Evolutionary conservation across 176 grass and related monocot genomes (phyloP).

Genomic region (Lolium rigidum): DNA sequence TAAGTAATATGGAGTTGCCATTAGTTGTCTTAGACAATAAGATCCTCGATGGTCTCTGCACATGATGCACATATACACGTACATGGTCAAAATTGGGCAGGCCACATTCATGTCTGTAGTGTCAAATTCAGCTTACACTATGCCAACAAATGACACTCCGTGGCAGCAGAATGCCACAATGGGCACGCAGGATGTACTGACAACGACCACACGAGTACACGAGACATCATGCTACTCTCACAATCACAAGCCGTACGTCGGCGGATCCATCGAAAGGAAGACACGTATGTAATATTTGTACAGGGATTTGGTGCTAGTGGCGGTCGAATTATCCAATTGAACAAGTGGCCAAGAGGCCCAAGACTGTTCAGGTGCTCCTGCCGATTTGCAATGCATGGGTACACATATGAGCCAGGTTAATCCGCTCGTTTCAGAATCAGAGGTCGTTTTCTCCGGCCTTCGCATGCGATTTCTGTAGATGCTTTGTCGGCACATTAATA

Average conservation of each 20-base stretch:
- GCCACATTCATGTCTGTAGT: too few species aligned
- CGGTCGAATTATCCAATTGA: background rate
- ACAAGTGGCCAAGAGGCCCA: background rate
- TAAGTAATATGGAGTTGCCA: too few species aligned
- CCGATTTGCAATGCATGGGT: background rate
- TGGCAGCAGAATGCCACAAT: too few species aligned
- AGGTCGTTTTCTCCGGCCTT: background rate
- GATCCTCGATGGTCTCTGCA: too few species aligned
- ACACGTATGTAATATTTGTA: background rate
- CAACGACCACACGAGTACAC: too few species aligned
- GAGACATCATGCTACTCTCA: too few species aligned
- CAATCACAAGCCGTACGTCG: background rate
- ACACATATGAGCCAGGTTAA: background rate
- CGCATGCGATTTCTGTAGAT: background rate
- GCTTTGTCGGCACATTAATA: constrained; percentile 27
- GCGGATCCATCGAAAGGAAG: background rate
- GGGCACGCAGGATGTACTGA: too few species aligned
- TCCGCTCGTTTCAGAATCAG: background rate
- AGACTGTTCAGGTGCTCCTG: background rate
- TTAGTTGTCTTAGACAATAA: too few species aligned
- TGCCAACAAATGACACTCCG: too few species aligned
- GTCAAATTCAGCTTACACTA: too few species aligned
- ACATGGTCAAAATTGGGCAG: too few species aligned
- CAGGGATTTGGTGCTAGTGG: background rate
- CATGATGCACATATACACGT: too few species aligned